These are phyloP conservation scores for Magnusiomyces suaveolens DNA, from an alignment of 1,139 yeast genomes.

Conservation along the genomic window DNA sequence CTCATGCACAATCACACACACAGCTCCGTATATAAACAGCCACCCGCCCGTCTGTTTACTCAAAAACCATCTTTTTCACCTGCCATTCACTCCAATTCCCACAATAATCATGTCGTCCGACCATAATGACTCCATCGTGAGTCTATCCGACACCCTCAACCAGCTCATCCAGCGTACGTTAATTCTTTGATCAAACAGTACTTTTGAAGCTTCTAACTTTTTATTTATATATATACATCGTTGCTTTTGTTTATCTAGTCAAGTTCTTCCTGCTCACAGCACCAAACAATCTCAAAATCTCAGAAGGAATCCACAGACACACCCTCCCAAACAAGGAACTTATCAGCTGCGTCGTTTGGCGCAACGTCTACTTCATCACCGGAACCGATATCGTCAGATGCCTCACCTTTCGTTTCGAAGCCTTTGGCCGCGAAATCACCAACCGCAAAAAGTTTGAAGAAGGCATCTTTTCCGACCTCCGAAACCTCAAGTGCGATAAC, in stretches of 20 bases:
- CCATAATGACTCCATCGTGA: slow-evolving; percentile 1
- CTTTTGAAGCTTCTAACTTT: too few relatives aligned
- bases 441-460: slow-evolving; percentile 95
- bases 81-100: too few relatives aligned
- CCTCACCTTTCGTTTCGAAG: slow-evolving; percentile 78
- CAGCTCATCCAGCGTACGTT: slow-evolving; percentile 5
- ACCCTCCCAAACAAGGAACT: slow-evolving; percentile 80
- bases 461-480: slow-evolving; percentile 83
- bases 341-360: slow-evolving; percentile 89
- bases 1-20: too few relatives aligned
- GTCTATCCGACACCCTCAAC: slow-evolving; percentile 3
- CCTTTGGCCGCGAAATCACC: slow-evolving; percentile 74
- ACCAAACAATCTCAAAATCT: slow-evolving; percentile 11
- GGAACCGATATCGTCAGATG: slow-evolving; percentile 96
- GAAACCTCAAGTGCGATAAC: slow-evolving; percentile 76
- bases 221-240: neutral
- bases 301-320: slow-evolving; percentile 26
- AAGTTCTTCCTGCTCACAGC: slow-evolving; percentile 14
- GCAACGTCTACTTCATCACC: slow-evolving; percentile 77
- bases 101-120: neutral
- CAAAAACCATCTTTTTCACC: too few relatives aligned
- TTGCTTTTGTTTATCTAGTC: neutral
- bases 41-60: neutral
- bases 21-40: neutral
- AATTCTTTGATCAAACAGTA: too few relatives aligned